Base-by-base conservation (phyloP, 768 basidiomycete genomes). In the Boletus bicolor region DNA sequence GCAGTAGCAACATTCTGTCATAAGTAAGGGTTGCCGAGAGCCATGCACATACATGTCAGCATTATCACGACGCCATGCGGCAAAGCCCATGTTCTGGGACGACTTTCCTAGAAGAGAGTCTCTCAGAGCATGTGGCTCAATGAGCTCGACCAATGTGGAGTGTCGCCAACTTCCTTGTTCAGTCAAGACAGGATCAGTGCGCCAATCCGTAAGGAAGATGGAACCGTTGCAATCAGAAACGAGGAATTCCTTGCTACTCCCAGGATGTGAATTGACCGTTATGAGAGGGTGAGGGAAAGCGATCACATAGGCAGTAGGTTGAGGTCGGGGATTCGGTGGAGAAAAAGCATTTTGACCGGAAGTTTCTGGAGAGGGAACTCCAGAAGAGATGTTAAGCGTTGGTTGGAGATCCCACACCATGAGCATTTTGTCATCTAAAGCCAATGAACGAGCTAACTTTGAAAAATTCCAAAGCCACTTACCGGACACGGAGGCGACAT, bases 401-500 rank as follows among this genome's bases (percentile, higher is more conserved):
- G 90, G 89, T 62, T 80, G 75, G n/a, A 93, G 78, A 70, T 92
- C 89, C 91, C 91, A 92, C 7, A 92, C 83, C 83, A 91, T 87
- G 38, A 91, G 79, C 80, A 87, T 86, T 67, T 83, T 88, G 72
- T 92, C 91, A 61, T 91, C 89, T 89, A 58, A 7, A 41, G 35
- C 45, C 37, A 15, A 41, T 58, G 44, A 59, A 53, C 26, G 49
- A 36, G 28, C 26, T 2, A 56, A 28, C 32, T 12, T 24, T 30
- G 44, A 26, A 51, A 24, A 32, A 41, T 12, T 35, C 17, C 26
- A 1, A 32, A 21, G 12, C 41, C 15, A 49, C 72, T 54, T 64
- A 84, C 90, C 89, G 53, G 90, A 89, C 30, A 90, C 87, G 10
- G 89, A 89, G 8, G 88, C 91, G 56, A 93, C 80, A 70, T 91